Evolutionary conservation across 345 rosid genomes (phyloP).

Genomic region (Theobroma cacao): DNA sequence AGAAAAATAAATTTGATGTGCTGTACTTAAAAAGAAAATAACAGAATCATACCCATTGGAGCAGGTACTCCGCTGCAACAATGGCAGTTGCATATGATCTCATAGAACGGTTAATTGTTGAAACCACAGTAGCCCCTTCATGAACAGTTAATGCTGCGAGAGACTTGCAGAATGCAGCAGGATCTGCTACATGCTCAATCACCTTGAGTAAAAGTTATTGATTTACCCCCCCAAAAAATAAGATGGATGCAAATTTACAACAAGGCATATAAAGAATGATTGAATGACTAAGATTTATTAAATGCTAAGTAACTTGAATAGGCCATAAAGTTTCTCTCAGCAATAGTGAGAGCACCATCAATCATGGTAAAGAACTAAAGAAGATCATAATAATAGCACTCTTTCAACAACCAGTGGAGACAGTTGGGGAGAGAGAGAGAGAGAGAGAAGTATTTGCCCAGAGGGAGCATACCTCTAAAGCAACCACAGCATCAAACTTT

Average conservation of each 20-base stretch:
- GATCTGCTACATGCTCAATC: constrained; percentile 92
- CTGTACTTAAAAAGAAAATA: background rate
- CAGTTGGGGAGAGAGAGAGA: too few relatives aligned
- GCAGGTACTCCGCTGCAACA: constrained; percentile 85
- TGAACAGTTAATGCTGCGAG: constrained; percentile 59
- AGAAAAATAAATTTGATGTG: background rate
- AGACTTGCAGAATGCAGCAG: constrained; percentile 91
- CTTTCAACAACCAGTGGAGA: background rate
- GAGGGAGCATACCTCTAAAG: constrained; percentile 61
- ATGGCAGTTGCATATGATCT: constrained; percentile 85
- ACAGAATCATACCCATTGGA: constrained; percentile 63
- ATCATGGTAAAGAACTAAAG: background rate
- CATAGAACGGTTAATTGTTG: constrained; percentile 85
- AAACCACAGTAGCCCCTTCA: constrained; percentile 72
- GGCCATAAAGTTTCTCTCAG: background rate
- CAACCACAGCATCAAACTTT: constrained; percentile 80
- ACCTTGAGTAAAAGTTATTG: constrained; percentile 45
- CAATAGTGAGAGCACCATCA: background rate
- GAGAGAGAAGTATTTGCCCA: background rate
- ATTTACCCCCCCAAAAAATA: constrained; percentile 5
- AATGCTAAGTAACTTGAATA: background rate
- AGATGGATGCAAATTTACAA: background rate
- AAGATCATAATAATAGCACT: background rate
- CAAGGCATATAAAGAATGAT: background rate
- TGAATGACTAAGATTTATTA: background rate